Evolutionary conservation across 164 flowering plant genomes (phyloP), one percentile per base, ranked within the genome.

Genomic region (Chimonanthus salicifolius): DNA sequence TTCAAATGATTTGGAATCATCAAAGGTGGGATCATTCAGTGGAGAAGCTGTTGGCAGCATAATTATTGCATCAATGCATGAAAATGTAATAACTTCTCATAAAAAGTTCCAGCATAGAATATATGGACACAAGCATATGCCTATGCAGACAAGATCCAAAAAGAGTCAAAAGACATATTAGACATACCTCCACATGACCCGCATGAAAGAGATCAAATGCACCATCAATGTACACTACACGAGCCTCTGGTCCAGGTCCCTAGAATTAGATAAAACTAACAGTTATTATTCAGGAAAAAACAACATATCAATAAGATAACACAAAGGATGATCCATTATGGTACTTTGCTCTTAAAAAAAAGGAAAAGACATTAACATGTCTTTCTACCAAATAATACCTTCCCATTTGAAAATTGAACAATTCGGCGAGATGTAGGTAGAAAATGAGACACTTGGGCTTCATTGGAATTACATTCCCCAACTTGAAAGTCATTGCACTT

Each of bases 161-260:
- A 11, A 54, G 8, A 54, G 58, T 54, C 15, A 9, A 54, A 54
- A 54, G 58, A 54, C 58, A 54, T 54, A 10, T 11, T 54, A 54
- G 58, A 11, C 3, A 48, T 85, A 92, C 97, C 91, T 92, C 94
- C 47, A 92, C 92, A 85, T 92, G 97, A 72, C 97, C 97, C 5
- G 97, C 94, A 85, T 92, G 97, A 70, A 92, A 90, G 67, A 92
- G 91, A 85, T 92, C 97, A 80, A 90, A 92, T 64, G 92, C 97
- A 21, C 94, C 97, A 82, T 90, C 97, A 76, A 92, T 90, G 78
- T 90, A 92, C 15, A 92, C 89, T 66, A 92, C 85, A 71, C 89
- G 88, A 69, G 97, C 86, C 82, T 88, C 86, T 71, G 97, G 97
- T 67, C 87, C 92, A 74, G 97, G 97, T 44, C 86, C 97, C 97